Evolutionary conservation across 2,329 filamentous ascomycete species (phyloP), one percentile per base, ranked within the genome.

Genomic region (Aspergillus tanneri): DNA sequence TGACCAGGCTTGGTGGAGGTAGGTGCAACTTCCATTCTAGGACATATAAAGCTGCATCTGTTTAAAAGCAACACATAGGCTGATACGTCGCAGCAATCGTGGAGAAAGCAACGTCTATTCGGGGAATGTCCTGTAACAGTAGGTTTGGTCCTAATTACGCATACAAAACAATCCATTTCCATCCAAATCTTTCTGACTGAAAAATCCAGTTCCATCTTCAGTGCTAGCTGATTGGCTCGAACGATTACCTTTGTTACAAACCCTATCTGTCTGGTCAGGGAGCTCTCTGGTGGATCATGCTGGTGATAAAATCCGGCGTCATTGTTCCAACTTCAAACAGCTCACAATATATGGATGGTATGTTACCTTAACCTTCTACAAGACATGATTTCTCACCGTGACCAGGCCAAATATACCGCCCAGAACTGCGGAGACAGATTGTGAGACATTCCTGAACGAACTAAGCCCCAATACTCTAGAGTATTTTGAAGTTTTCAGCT

Each of bases 191-290:
- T n/a, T n/a, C n/a, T n/a, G n/a, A n/a, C n/a, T n/a, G n/a, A 12
- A 23, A 7, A 48, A 7, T 34, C 23, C 14, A 76, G 73, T 84
- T 28, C 68, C 78, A n/a, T 71, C 76, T 6, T 68, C 69, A 40
- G 68, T 76, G 4, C 70, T 89, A 4, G 70, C 78, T 1, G 69
- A 65, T 22, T 88, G 85, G 84, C 74, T 82, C 11, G 74, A 80
- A 10, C 73, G 77, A 24, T 67, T 88, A 21, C 74, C 80, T 1
- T 75, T 79, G 21, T 69, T 90, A 7, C 78, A 74, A 46, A 76
- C 74, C 1, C 71, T 89, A 25, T 77, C 80, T 12, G 69, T 88
- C 2, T 82, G 76, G 63, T 80, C 85, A 53, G 85, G 84, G 3
- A 77, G 75, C 30, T 76, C 80, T 8, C 72, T 90, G 1, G 77